phyloP scores from a whole-genome alignment of 345 rosid genomes.

The Bretschneidera sinensis region DNA sequence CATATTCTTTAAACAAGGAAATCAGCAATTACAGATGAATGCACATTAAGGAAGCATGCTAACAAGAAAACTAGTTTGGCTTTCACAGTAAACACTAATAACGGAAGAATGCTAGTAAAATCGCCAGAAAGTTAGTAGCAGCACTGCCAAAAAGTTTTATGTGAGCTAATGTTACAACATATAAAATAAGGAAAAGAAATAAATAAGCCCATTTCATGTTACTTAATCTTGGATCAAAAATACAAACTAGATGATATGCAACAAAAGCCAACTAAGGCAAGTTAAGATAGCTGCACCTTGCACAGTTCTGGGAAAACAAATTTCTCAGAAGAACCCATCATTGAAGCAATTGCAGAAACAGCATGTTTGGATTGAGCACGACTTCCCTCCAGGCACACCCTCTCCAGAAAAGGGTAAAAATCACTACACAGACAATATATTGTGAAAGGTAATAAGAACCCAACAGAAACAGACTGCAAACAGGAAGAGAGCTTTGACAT shows the following conservation, averaged over 20 bases:
- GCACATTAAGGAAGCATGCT: background rate
- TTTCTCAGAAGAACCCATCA: conserved; percentile 48
- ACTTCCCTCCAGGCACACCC: conserved; percentile 67
- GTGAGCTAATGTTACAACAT: background rate
- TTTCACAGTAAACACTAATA: no score
- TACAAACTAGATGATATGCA: no score
- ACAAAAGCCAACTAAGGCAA: background rate
- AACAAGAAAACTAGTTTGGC: no score
- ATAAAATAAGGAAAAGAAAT: background rate
- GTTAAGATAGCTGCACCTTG: conserved; percentile 46
- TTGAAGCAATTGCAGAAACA: conserved; percentile 74
- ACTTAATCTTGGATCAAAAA: no score
- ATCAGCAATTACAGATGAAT: background rate
- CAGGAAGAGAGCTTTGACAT: background rate
- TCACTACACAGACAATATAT: conserved; percentile 43
- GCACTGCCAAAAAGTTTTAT: no score
- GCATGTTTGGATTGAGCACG: conserved; percentile 78
- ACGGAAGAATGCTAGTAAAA: no score
- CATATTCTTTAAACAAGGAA: background rate
- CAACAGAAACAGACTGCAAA: conserved; percentile 2
- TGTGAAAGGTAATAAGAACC: background rate
- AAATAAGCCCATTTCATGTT: no score
- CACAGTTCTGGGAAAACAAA: conserved; percentile 48
- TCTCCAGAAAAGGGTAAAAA: conserved; percentile 59
- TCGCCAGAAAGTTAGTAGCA: no score